These are phyloP conservation scores for Colletotrichum noveboracense DNA, from an alignment of 2,329 filamentous ascomycete genomes.

Conservation along the genomic window DNA sequence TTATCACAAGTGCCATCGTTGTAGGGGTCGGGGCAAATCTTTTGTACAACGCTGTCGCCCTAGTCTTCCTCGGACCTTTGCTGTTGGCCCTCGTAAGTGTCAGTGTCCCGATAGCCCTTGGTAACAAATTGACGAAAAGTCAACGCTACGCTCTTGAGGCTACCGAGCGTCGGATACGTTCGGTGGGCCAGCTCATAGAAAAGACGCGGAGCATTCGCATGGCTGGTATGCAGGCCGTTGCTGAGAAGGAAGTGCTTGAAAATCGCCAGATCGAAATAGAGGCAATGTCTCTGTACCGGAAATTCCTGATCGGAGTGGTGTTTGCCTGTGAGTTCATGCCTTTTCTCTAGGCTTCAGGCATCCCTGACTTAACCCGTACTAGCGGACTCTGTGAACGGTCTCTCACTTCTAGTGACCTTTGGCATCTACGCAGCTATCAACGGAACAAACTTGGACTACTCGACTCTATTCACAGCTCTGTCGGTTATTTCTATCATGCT, in stretches of 20 bases:
- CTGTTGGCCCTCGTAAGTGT: not conserved
- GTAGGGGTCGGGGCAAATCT: not conserved
- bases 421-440: not conserved
- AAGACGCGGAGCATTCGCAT: not conserved
- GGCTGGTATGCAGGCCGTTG: not conserved
- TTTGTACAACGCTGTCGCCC: not conserved
- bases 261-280: not conserved
- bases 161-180: not conserved
- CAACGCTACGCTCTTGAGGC: not conserved
- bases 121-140: not conserved
- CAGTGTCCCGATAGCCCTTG: not conserved
- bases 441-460: not conserved
- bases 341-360: not conserved
- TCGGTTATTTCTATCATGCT: not conserved
- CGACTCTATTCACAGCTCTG: not conserved
- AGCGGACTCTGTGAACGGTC: not conserved
- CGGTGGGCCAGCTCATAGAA: not conserved
- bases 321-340: not conserved
- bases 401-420: not conserved
- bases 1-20: not conserved
- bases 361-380: not conserved
- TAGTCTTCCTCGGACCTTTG: not conserved
- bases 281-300: not conserved
- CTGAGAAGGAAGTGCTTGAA: not conserved
- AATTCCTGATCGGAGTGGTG: not conserved